Evolutionary conservation across 2,329 filamentous ascomycete species (phyloP).

Genomic region (Colletotrichum sp.): DNA sequence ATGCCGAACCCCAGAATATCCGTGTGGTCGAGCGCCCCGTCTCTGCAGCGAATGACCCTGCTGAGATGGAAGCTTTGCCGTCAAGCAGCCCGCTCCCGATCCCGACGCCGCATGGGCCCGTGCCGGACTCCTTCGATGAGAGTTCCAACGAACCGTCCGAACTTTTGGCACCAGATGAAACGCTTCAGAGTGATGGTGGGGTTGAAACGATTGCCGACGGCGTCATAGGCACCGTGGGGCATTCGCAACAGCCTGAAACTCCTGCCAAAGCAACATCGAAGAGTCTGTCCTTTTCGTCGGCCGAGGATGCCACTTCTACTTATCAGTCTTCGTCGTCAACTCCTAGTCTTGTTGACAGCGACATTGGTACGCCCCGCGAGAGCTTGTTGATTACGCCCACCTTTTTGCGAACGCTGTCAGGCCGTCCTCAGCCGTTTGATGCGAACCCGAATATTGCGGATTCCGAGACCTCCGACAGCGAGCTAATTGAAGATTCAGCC

Average conservation of each 20-base stretch:
- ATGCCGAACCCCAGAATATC: constrained; percentile 27
- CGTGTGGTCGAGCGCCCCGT: constrained; percentile 16
- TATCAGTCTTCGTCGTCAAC: constrained; percentile 23
- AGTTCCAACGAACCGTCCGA: constrained; percentile 14
- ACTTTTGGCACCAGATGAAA: constrained; percentile 17
- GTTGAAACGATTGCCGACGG: constrained; percentile 5
- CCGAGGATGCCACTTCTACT: constrained; percentile 21
- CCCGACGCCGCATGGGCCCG: not conserved
- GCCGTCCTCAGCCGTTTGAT: constrained; percentile 9
- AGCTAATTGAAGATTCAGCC: constrained; percentile 5
- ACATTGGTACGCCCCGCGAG: constrained; percentile 23
- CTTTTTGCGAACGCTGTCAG: constrained; percentile 17
- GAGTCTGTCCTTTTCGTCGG: not conserved
- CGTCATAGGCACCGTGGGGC: constrained; percentile 4
- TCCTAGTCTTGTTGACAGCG: constrained; percentile 24
- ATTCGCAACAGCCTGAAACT: constrained; percentile 15
- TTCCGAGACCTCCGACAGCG: constrained; percentile 17
- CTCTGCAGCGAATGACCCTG: constrained; percentile 16
- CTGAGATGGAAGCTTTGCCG: constrained; percentile 13
- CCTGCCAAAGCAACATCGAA: constrained; percentile 7
- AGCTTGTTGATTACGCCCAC: constrained; percentile 25
- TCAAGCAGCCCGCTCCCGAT: constrained; percentile 8
- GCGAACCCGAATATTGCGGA: constrained; percentile 10
- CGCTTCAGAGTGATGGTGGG: constrained; percentile 6
- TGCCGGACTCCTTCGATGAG: constrained; percentile 6